Conservation (phyloP, 148 eudicot genomes). For the Gaultheria prostrata region DNA sequence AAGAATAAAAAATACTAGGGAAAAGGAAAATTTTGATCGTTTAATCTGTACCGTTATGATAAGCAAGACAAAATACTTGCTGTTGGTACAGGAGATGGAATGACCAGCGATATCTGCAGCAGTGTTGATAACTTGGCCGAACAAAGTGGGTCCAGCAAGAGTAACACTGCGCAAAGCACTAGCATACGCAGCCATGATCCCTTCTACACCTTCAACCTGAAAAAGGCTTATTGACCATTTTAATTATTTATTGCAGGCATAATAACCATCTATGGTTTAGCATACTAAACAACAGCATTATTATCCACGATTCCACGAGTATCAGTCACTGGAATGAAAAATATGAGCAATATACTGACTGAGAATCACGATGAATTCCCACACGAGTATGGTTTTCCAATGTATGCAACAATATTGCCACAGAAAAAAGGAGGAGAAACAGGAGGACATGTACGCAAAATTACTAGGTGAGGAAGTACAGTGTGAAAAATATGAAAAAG, state of each 20-base stretch:
- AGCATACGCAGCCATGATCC: conserved; percentile 83
- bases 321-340: neutral
- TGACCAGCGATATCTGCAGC: conserved; percentile 79
- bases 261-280: neutral
- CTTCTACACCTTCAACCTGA: conserved; percentile 89
- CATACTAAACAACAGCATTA: neutral
- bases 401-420: neutral
- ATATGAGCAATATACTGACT: neutral
- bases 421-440: neutral
- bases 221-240: neutral
- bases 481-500: neutral
- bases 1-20: neutral
- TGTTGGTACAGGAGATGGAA: conserved; percentile 40
- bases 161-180: conserved; percentile 53
- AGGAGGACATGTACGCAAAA: neutral
- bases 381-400: neutral
- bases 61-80: conserved; percentile 74
- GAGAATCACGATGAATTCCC: neutral
- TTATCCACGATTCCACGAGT: neutral
- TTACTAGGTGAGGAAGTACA: neutral
- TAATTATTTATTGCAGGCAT: neutral
- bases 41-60: conserved; percentile 69
- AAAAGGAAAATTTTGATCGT: neutral
- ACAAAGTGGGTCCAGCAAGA: conserved; percentile 87
- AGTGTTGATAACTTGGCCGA: conserved; percentile 65